Base-by-base conservation (phyloP, 805 yeast genomes). In the Wickerhamiella occidentalis region DNA sequence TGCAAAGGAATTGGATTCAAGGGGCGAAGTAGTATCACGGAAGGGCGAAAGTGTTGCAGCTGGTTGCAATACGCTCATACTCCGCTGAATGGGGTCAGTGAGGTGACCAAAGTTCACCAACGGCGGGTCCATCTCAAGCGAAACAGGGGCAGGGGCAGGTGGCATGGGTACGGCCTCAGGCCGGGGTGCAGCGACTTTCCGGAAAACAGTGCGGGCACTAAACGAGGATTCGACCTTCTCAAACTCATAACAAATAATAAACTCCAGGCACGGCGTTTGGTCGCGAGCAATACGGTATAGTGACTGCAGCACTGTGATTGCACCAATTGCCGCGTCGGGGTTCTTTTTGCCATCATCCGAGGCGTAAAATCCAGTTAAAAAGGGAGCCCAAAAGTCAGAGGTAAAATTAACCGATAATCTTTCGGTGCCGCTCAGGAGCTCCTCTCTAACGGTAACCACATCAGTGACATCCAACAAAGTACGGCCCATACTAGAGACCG, bases 331-430 rank as follows among this genome's bases (percentile, higher is more conserved):
- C 13, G 63, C 58, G 37, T 55, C 59, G 2, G 61, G 55, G 47
- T 59, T 55, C 44, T 52, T 52, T 30, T 51, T 51, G 8, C 55
- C 43, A 15, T 29, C 33, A 2, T 40, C 35, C 7, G 35, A 11
- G 3, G 29, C 11, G 23, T 48, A 48, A 25, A 66, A 58, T 3
- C 68, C 65, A 17, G 54, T 52, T 29, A 66, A 48, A 53, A 66
- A 66, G 23, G 68, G 68, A 4, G 63, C 54, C 68, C 69, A 66
- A 53, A 66, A 66, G 48, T 66, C 70, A 19, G 62, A 54, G 15
- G 67, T 60, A 53, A 64, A 64, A 12, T 68, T 68, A 22, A 66
- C 56, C 23, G 38, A 55, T n/a, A 66, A 56, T 30, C 61, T 55
- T 45, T 66, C 68, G 33, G 54, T 52, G 30, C 59, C 54, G 29